Conservation (phyloP, 495 filamentous ascomycete species). For the Aspergillus egyptiacus region DNA sequence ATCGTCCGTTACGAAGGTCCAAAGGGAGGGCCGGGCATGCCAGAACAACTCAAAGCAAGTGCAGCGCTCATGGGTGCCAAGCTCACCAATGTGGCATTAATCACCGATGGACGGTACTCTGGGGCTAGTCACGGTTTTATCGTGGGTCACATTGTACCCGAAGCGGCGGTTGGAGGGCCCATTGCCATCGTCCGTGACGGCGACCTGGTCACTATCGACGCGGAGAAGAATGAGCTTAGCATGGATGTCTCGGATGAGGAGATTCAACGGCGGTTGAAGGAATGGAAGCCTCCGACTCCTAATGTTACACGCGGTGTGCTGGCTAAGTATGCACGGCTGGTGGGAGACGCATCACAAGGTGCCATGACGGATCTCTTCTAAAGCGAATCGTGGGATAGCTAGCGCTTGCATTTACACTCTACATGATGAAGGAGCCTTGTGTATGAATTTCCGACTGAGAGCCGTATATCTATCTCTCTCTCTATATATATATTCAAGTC, state of each 20-base stretch:
- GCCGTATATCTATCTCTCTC: not conserved
- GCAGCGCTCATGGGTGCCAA: constrained; percentile 92
- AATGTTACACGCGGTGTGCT: constrained; percentile 79
- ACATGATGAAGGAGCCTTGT: too few relatives aligned
- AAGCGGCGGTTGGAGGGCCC: constrained; percentile 77
- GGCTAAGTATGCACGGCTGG: constrained; percentile 80
- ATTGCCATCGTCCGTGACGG: constrained; percentile 76
- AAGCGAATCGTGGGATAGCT: not conserved
- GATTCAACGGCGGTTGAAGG: constrained; percentile 56
- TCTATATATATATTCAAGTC: too few relatives aligned
- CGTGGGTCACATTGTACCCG: constrained; percentile 89
- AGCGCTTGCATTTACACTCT: too few relatives aligned
- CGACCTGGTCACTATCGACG: constrained; percentile 82
- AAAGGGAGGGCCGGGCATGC: constrained; percentile 95
- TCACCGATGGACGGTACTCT: constrained; percentile 89
- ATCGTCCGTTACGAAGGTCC: constrained; percentile 95
- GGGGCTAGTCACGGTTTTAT: constrained; percentile 95
- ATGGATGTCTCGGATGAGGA: constrained; percentile 74
- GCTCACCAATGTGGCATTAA: constrained; percentile 80
- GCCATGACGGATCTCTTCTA: constrained; percentile 51
- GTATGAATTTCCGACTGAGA: too few relatives aligned
- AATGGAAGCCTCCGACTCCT: constrained; percentile 68
- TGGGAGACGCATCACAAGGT: constrained; percentile 68
- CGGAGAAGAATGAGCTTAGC: constrained; percentile 66
- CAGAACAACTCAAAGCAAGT: constrained; percentile 87